Evolutionary conservation across 1,284 basidiomycete genomes (phyloP), one percentile per base, ranked within the genome.

Genomic region (Cryptococcus sp.): DNA sequence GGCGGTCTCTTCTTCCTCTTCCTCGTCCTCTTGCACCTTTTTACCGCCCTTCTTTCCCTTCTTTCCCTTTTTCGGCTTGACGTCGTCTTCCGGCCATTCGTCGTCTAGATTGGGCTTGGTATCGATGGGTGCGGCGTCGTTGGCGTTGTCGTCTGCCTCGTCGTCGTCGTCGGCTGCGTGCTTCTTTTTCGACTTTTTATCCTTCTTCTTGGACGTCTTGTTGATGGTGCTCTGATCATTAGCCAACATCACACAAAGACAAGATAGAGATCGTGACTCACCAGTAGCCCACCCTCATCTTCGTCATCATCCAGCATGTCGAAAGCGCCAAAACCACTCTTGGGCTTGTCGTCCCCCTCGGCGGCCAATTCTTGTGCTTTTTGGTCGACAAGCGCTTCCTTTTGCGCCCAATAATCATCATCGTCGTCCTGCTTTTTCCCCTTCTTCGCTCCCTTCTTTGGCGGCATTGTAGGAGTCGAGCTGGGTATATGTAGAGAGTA

Each of bases 381-480:
- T 10, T 36, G 45, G 24, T 66, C 62, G 16, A 69, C 37, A 4
- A 57, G 65, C 39, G 66, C 60, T 28, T 66, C 69, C 50, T 70
- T 72, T 28, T 59, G 59, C 54, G 65, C 69, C 71, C 88, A 92
- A 76, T 80, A 86, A 56, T 86, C 83, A 48, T 86, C 87, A 55
- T 87, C 86, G 62, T 85, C 79, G 39, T 62, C 58, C 54, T 76
- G 63, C 71, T 84, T 88, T 75, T 89, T 89, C 21, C 78, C 82
- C 71, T 90, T 91, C 77, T 91, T 91, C 54, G 23, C 47, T 32
- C 81, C 85, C 69, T 89, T 86, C 76, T 92, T 93, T 44, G 88
- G 87, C 51, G 88, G 77, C 89, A 93, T 92, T 49, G 16, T 36
- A 26, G n/a, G 11, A 11, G 26, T 42, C 21, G 38, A 40, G 38